Evolutionary conservation across 305 asterid species (phyloP), one percentile per base, ranked within the genome.

Genomic region (Solanum chacoense): DNA sequence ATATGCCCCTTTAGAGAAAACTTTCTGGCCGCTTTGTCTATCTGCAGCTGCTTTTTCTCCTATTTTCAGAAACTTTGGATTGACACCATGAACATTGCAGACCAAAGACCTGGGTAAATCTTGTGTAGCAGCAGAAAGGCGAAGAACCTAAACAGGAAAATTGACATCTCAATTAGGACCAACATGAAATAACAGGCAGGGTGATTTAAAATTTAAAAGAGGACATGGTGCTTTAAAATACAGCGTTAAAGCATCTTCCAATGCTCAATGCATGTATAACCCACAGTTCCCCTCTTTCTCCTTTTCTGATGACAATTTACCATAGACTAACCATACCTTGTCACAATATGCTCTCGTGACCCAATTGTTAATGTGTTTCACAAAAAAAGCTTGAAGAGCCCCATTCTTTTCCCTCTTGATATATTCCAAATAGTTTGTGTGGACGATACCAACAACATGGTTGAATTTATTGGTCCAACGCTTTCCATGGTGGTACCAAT

Each of bases 401-500:
- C 99, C 99, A 92, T 98, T 95, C 93, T 91, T 96, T 93, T 98
- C 99, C 94, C 99, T 93, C 94, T 94, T 98, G 95, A 98, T 96
- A 92, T 96, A 98, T 90, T 98, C 99, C 95, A 98, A 94, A 93
- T 98, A 98, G 90, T 98, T 98, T 40, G 99, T 98, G 92, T 98
- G 99, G 85, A 98, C 98, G 87, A 98, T 88, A 35, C 99, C 99
- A 18, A 98, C 98, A 50, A 98, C 99, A 87, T 98, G 98, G 92
- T 96, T 96, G 92, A 97, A 97, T 93, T 96, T 97, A 94, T 97
- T 97, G 63, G 98, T 96, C 99, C 99, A 97, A 29, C 99, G 98
- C 91, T 94, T 97, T 37, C 99, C 99, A 89, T 97, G 99, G 91
- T 97, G 99, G 91, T 97, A 97, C 99, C 99, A 97, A 90, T 97